phyloP scores from a whole-genome alignment of 2,329 filamentous ascomycete species.

The Cordyceps sp. region DNA sequence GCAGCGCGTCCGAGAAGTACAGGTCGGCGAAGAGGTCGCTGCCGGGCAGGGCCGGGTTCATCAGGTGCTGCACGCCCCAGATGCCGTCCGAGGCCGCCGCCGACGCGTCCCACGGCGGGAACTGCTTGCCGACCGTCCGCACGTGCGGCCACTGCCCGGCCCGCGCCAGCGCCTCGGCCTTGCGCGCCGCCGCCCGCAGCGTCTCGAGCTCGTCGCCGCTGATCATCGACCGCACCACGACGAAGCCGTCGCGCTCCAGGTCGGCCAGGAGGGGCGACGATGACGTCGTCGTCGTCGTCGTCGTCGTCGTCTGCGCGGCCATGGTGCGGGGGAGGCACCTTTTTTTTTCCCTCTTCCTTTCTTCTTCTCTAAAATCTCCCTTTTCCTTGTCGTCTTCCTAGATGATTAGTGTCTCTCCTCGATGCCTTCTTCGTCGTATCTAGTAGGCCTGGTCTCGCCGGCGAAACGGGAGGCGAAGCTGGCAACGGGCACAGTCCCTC shows the following conservation, averaged over 20 bases:
- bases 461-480: too few relatives aligned
- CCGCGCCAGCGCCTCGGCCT: constrained; percentile 45
- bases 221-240: constrained; percentile 52
- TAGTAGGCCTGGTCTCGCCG: too few relatives aligned
- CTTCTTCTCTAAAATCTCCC: too few relatives aligned
- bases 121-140: constrained; percentile 76
- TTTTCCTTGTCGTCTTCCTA: too few relatives aligned
- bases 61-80: constrained; percentile 78
- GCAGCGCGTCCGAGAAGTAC: constrained; percentile 55
- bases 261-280: constrained; percentile 19
- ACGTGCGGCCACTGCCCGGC: constrained; percentile 65
- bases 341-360: too few relatives aligned
- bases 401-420: too few relatives aligned
- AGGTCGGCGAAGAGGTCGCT: constrained; percentile 43
- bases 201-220: constrained; percentile 32
- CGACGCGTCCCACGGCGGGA: constrained; percentile 76
- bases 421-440: too few relatives aligned
- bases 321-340: constrained; percentile 1
- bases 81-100: constrained; percentile 47
- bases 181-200: constrained; percentile 42
- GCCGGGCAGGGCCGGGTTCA: constrained; percentile 55
- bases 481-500: too few relatives aligned
- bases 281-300: constrained; percentile 3
- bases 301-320: constrained; percentile 6
- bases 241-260: constrained; percentile 59